Conservation (phyloP, 2,329 filamentous ascomycete genomes). For the Penicillium sp. region DNA sequence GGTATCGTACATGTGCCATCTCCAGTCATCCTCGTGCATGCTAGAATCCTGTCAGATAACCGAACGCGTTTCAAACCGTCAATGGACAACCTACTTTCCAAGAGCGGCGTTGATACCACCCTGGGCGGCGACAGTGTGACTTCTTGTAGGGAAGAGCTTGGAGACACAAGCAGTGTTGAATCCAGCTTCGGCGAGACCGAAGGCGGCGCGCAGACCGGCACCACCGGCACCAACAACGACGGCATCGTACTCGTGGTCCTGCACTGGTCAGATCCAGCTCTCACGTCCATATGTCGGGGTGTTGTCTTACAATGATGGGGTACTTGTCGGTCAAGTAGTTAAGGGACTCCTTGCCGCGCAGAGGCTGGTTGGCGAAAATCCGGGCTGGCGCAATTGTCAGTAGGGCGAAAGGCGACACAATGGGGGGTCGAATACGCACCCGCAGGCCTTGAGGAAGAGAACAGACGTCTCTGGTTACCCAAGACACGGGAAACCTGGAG, state of each 20-base stretch:
- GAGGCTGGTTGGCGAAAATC: constrained; percentile 80
- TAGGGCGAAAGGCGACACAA: constrained; percentile 12
- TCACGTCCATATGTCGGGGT: background rate
- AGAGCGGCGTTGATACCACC: constrained; percentile 60
- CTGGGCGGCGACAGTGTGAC: constrained; percentile 68
- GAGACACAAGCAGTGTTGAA: constrained; percentile 67
- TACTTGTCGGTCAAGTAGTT: constrained; percentile 87
- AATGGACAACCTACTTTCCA: constrained; percentile 40
- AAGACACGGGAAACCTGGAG: constrained; percentile 65
- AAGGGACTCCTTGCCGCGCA: constrained; percentile 91
- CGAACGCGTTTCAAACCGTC: background rate
- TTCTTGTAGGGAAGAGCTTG: constrained; percentile 65
- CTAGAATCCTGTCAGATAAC: constrained; percentile 51
- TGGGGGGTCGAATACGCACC: constrained; percentile 56
- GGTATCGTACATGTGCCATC: constrained; percentile 99
- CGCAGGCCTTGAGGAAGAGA: constrained; percentile 82
- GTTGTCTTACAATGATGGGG: constrained; percentile 77
- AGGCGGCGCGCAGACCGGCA: constrained; percentile 64
- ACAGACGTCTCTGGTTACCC: constrained; percentile 70
- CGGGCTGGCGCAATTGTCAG: constrained; percentile 60
- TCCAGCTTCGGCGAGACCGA: constrained; percentile 65
- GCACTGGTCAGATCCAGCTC: constrained; percentile 25
- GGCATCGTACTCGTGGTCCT: constrained; percentile 99
- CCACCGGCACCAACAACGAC: constrained; percentile 74
- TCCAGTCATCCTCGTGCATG: constrained; percentile 98